Conservation (phyloP, 352 stramenopile genomes). For the Globisporangium mamillatum region DNA sequence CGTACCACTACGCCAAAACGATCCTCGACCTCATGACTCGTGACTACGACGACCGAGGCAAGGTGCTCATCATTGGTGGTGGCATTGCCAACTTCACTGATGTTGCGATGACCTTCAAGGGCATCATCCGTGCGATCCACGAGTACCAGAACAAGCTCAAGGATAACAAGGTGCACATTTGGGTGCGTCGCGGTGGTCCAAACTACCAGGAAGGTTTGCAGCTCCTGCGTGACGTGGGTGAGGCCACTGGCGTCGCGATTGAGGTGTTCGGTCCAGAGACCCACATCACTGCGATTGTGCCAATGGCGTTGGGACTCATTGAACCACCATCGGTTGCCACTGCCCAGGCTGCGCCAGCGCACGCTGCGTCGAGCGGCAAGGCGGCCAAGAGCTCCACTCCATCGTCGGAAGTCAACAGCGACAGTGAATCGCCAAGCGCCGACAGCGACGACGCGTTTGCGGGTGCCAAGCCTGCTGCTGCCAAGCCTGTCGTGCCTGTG, state of each 20-base stretch:
- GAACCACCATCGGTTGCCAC: constrained; percentile 39
- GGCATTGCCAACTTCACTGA: constrained; percentile 99
- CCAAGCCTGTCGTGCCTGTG: constrained; percentile 32
- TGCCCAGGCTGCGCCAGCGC: constrained; percentile 21
- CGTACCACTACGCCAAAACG: constrained; percentile 96
- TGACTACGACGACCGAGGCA: constrained; percentile 86
- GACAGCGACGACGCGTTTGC: constrained; percentile 22
- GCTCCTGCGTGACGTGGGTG: constrained; percentile 90
- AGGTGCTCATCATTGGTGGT: constrained; percentile 97
- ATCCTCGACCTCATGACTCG: constrained; percentile 96
- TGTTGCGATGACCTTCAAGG: constrained; percentile 96
- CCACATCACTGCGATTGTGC: constrained; percentile 94
- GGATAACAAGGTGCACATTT: constrained; percentile 91
- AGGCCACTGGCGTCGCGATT: constrained; percentile 90
- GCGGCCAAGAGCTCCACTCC: constrained; percentile 6
- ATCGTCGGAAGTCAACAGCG: constrained; percentile 26
- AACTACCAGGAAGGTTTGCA: constrained; percentile 96
- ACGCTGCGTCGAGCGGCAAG: constrained; percentile 23
- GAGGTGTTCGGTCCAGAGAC: constrained; percentile 96
- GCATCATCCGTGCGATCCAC: constrained; percentile 94
- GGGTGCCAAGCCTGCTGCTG: constrained; percentile 28
- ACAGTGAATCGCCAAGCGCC: constrained; percentile 25
- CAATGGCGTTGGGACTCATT: constrained; percentile 91
- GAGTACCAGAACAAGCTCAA: constrained; percentile 92
- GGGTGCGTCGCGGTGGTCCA: constrained; percentile 93